Evolutionary conservation across 1,284 basidiomycete species (phyloP).

Genomic region (Cutaneotrichosporon dermatis): DNA sequence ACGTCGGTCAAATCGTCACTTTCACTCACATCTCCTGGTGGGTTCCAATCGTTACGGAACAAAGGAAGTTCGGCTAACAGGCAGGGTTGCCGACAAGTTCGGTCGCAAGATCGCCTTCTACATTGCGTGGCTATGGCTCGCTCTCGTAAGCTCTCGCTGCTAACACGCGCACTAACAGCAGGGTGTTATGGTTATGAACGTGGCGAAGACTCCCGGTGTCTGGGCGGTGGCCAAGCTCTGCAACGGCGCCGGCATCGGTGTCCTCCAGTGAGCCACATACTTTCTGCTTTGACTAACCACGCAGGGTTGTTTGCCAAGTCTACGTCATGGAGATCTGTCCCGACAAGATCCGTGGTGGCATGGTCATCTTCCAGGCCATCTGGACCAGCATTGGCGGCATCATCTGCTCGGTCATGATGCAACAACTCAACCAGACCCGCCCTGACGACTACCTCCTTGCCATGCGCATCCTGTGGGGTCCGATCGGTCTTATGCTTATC

Average conservation of each 20-base stretch:
- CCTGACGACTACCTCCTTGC: slow-evolving; percentile 15
- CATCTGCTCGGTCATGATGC: slow-evolving; percentile 12
- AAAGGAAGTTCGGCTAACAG: not conserved
- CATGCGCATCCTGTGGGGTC: slow-evolving; percentile 15
- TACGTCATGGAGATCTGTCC: not conserved
- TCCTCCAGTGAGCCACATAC: slow-evolving; percentile 3
- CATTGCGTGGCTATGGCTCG: slow-evolving; percentile 14
- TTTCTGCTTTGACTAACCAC: slow-evolving; percentile 11
- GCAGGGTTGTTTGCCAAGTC: slow-evolving; percentile 5
- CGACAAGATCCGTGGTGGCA: too few relatives aligned
- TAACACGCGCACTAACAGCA: slow-evolving; percentile 1
- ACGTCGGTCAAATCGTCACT: slow-evolving; percentile 11
- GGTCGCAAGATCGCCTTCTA: slow-evolving; percentile 20
- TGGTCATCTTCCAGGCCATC: not conserved
- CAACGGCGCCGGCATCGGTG: slow-evolving; percentile 17
- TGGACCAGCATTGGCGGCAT: not conserved
- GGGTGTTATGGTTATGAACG: slow-evolving; percentile 18
- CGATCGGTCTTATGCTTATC: slow-evolving; percentile 15
- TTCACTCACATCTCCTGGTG: slow-evolving; percentile 7
- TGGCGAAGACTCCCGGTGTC: slow-evolving; percentile 3
- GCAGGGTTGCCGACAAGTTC: slow-evolving; percentile 19
- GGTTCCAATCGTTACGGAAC: not conserved
- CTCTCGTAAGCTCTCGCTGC: not conserved
- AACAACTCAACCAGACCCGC: slow-evolving; percentile 10
- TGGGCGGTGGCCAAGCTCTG: slow-evolving; percentile 17